Base-by-base conservation (phyloP, 148 eudicot genomes). In the Amaranthus palmeri region DNA sequence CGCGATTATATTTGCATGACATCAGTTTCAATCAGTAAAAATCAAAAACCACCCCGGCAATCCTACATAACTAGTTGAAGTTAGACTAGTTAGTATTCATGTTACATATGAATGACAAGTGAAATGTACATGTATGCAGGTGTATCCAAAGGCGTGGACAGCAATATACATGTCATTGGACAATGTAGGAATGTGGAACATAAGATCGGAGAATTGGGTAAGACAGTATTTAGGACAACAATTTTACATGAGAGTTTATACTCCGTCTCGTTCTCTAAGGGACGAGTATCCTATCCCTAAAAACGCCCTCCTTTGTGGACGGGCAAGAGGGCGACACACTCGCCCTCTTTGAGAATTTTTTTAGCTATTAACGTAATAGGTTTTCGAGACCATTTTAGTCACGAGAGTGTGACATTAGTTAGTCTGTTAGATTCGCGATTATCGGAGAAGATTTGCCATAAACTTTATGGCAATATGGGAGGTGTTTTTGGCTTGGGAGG, bases 131-230 rank as follows among this genome's bases (percentile, higher is more conserved):
- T 73, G n/a, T 18, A 46, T 80, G 61, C 82, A 92, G 93, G 96
- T 92, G 49, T 90, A 90, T 79, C 96, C 98, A 13, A 88, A 52
- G 78, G 79, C 93, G 68, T 92, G 96, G 98, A 92, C 98, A 4
- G 96, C 98, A 18, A 86, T 90, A 54, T 92, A 88, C 78, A 61
- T 88, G 55, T 85, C 95, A 2, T 71, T 88, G 61, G 98, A 90
- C 88, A 93, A 93, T 50, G 95, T 88, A 13, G 96, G 98, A 65
- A 87, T 93, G 90, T 93, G 96, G 96, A 93, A 87, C 89, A 80
- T 93, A 83, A 85, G 98, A 67, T 92, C 98, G 3, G 92, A 90
- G 78, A 82, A 88, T 46, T 90, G 98, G 98, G 88, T 84, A 70
- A 85, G 89, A 73, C 93, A 88, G 71, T 88, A 90, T 83, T 78